A percentile compares a stretch with the other conserved stretches of the same genome.
Conservation (phyloP, 2,329 filamentous ascomycete species). For the Amphichorda felina region DNA sequence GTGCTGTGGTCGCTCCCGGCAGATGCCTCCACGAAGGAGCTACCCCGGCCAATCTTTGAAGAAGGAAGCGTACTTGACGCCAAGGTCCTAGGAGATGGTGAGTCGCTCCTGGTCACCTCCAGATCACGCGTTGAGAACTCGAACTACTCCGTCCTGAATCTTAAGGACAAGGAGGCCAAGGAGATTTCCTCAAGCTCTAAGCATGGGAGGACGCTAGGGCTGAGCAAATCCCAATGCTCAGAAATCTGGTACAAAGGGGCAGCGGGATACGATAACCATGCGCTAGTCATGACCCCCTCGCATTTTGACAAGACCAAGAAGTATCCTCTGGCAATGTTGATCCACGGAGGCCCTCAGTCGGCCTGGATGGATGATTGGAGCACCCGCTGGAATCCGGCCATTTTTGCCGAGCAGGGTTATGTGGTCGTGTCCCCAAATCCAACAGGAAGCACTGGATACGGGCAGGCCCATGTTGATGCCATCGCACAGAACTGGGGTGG, state of each 20-base stretch:
- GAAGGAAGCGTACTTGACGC: slow-evolving; percentile 44
- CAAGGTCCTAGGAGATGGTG: slow-evolving; percentile 33
- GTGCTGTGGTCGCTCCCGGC: slow-evolving; percentile 52
- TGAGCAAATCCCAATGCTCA: slow-evolving; percentile 49
- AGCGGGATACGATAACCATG: slow-evolving; percentile 54
- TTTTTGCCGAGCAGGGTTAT: slow-evolving; percentile 82
- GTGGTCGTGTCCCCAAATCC: slow-evolving; percentile 74
- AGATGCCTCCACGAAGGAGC: slow-evolving; percentile 32
- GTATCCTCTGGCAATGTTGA: slow-evolving; percentile 68
- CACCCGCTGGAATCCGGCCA: slow-evolving; percentile 74
- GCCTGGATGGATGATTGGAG: slow-evolving; percentile 68
- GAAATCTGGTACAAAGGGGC: slow-evolving; percentile 61
- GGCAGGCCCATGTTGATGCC: slow-evolving; percentile 63
- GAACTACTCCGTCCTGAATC: slow-evolving; percentile 49
- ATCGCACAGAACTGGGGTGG: slow-evolving; percentile 79
- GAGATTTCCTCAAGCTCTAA: slow-evolving; percentile 53
- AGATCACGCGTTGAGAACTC: slow-evolving; percentile 63
- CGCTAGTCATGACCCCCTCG: slow-evolving; percentile 53
- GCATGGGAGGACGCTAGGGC: slow-evolving; percentile 53
- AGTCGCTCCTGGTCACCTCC: slow-evolving; percentile 50
- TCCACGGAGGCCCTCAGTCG: slow-evolving; percentile 75
- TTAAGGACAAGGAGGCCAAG: slow-evolving; percentile 19
- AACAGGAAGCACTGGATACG: slow-evolving; percentile 74
- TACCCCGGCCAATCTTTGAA: slow-evolving; percentile 36
- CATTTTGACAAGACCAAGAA: slow-evolving; percentile 57